Base-by-base conservation (phyloP, 306 rosid genomes). In the Begonia peltatifolia region DNA sequence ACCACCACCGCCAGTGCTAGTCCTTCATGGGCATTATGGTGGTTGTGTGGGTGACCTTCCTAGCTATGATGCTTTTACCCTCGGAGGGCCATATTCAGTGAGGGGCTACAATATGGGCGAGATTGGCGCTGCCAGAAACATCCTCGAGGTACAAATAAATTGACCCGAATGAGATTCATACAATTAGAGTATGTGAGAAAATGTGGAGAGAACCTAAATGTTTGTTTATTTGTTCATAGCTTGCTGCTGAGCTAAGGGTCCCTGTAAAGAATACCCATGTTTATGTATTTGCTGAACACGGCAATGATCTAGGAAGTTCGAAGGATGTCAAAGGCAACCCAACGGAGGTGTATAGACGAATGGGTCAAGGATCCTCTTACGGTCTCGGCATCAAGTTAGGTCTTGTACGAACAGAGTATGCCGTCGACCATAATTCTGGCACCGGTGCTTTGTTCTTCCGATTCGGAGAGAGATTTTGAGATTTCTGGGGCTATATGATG, bases 11-110 rank as follows among this genome's bases (percentile, higher is more conserved):
- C 95, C 95, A 1, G 95, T 86, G 53, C 86, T 90, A 63, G 99
- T 90, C 20, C 88, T 90, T 71, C 99, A 90, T 12, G 84, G 99
- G 22, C 99, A 82, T 70, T 86, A 83, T 67, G 95, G 99, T 69
- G 99, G 96, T 63, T 90, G 99, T 73, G 86, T 86, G 2, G 99
- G 99, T 35, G 95, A 90, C 71, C 99, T 90, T 71, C 95, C 99
- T 47, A 86, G 95, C 56, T 90, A 90, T 38, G 99, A 90, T 62
- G 94, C 99, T 62, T 90, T 90, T 77, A 79, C 92, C 52, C 94
- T 90, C 4, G 99, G 99, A 1, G 99, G 99, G 4, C 99, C 99
- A 57, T 90, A 90, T 64, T 90, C 99, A 25, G 99, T 90, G 20
- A 81, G 99, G 71, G 99, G 99, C 56, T 90, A 90, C 70, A 81